phyloP scores from a whole-genome alignment of 805 yeast species.

The Yamadazyma philogaea region DNA sequence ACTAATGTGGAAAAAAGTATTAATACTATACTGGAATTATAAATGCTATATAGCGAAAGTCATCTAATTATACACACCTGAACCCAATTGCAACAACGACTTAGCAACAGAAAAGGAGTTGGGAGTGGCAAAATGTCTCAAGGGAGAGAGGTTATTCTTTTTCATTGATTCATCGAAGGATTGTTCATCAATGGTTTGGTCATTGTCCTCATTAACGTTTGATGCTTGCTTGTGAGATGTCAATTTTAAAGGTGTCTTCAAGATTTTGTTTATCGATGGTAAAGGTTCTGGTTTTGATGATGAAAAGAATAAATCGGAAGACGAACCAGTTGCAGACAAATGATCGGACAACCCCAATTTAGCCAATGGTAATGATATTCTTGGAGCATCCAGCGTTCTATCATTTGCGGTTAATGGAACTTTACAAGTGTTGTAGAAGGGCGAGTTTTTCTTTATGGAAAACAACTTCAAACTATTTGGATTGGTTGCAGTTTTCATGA shows the following conservation, averaged over 20 bases:
- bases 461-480: slow-evolving; percentile 26
- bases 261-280: slow-evolving; percentile 43
- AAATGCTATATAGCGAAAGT: slow-evolving; percentile 3
- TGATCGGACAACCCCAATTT: background rate
- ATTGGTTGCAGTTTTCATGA: slow-evolving; percentile 1
- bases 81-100: slow-evolving; percentile 43
- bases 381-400: background rate
- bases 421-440: slow-evolving; percentile 23
- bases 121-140: slow-evolving; percentile 41
- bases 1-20: slow-evolving; percentile 4
- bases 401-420: slow-evolving; percentile 12
- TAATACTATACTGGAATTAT: slow-evolving; percentile 8
- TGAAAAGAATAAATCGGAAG: background rate
- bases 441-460: slow-evolving; percentile 35
- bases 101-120: slow-evolving; percentile 45
- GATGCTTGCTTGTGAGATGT: slow-evolving; percentile 7
- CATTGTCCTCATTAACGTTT: slow-evolving; percentile 13
- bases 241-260: slow-evolving; percentile 41
- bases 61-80: slow-evolving; percentile 13
- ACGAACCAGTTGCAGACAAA: slow-evolving; percentile 6
- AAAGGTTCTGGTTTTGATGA: slow-evolving; percentile 12
- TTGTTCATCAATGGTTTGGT: slow-evolving; percentile 20
- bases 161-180: slow-evolving; percentile 18
- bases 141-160: slow-evolving; percentile 29
- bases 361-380: slow-evolving; percentile 5